Evolutionary conservation across 176 grass and related monocot species (phyloP), one percentile per base, ranked within the genome.

Genomic region (Secale cereale): DNA sequence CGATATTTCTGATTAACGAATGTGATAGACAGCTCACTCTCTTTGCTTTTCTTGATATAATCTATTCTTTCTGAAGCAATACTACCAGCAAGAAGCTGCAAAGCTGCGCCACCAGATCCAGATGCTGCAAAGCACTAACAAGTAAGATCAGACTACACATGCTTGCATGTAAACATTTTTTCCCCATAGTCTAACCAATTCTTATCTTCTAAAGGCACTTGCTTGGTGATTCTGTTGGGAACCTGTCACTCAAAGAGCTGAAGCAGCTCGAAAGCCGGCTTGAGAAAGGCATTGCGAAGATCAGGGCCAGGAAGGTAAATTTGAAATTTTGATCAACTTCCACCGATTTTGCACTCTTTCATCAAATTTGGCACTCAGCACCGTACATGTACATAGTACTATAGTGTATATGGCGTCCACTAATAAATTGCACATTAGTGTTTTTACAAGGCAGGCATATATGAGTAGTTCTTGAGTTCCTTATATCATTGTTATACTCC

Each of bases 51-150:
- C 13, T 37, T 52, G 48, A 83, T 27, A 37, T 22, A 66, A 9
- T 69, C 62, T 20, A 10, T 76, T 84, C 30, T 70, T 46, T 80
- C 1, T 91, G 81, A 84, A 99, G 97, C 94, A 96, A 94, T 96
- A 92, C 61, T 99, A 88, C 59, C 90, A 96, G 86, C 97, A 99
- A 84, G 97, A 99, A 88, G 62, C 76, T 32, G 75, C 81, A 8
- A 99, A 96, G 65, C 54, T 99, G 79, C 85, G 41, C 26, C 85
- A 94, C 75, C 94, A 99, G 52, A 94, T 96, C 69, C 97, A 99
- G 88, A 92, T 92, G 89, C 78, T 99, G 72, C 86, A 96, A 46
- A 99, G 85, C 31, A 91, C 90, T 59, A 96, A 99, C 91, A 94
- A 71, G 97, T 96, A 81, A 82, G 39, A 86, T 36, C 79, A 57